Conservation (phyloP, 2,329 filamentous ascomycete genomes). For the Pestalotiopsis sp. region DNA sequence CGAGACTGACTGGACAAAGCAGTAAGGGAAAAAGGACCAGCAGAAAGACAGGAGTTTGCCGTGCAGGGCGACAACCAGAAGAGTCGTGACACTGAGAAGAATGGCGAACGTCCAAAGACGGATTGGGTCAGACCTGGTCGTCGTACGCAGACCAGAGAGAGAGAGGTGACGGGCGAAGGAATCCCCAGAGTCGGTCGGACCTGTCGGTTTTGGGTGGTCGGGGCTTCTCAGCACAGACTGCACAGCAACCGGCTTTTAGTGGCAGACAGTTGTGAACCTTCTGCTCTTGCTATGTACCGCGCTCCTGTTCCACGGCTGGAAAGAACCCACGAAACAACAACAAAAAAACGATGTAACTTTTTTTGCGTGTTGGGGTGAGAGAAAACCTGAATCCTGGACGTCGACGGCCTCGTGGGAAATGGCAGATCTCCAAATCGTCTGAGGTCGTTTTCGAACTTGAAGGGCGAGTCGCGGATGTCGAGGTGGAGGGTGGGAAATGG, state of each 20-base stretch:
- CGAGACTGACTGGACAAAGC: constrained; percentile 1
- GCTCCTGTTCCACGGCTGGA: neutral
- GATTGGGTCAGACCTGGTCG: neutral
- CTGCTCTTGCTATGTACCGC: neutral
- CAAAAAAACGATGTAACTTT: neutral
- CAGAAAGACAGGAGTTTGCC: neutral
- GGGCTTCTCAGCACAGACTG: constrained; percentile 8
- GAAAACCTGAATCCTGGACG: constrained; percentile 28
- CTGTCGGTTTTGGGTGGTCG: neutral
- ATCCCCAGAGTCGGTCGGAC: neutral
- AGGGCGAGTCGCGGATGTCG: constrained; percentile 18
- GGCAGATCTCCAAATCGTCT: constrained; percentile 20
- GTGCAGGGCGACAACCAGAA: neutral
- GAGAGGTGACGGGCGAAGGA: neutral
- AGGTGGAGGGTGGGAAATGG: constrained; percentile 14
- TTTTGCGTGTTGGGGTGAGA: neutral
- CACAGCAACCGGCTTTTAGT: constrained; percentile 11
- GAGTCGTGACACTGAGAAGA: neutral
- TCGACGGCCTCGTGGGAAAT: constrained; percentile 24
- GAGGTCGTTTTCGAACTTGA: constrained; percentile 22
- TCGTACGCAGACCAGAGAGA: neutral
- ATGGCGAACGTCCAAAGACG: neutral
- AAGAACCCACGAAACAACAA: neutral
- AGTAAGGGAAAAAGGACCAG: constrained; percentile 1
- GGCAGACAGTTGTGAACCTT: constrained; percentile 7